phyloP scores from a whole-genome alignment of 2,329 filamentous ascomycete species.

The Fusarium armeniacum region DNA sequence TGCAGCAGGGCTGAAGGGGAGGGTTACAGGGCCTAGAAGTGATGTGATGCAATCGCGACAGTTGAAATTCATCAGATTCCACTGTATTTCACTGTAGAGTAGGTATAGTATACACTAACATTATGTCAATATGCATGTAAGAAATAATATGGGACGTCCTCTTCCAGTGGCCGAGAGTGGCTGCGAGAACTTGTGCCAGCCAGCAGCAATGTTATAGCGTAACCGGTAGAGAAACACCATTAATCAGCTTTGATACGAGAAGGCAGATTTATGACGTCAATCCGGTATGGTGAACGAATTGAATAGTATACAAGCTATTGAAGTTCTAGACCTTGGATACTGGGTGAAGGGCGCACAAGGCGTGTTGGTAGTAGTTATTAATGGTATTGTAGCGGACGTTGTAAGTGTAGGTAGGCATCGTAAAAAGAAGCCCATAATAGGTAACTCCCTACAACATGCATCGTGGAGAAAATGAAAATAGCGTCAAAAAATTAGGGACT shows the following conservation, averaged over 20 bases:
- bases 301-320: neutral
- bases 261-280: constrained; percentile 16
- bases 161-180: constrained; percentile 24
- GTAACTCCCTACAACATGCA: neutral
- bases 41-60: constrained; percentile 30
- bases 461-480: constrained; percentile 26
- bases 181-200: constrained; percentile 26
- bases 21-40: constrained; percentile 35
- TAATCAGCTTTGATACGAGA: constrained; percentile 9
- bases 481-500: constrained; percentile 37
- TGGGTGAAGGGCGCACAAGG: constrained; percentile 4
- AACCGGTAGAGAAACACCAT: constrained; percentile 9
- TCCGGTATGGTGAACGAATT: neutral
- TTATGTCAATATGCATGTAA: constrained; percentile 24
- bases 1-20: constrained; percentile 50
- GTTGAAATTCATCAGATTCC: constrained; percentile 24
- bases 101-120: neutral
- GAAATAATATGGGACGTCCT: constrained; percentile 8
- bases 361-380: constrained; percentile 3
- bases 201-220: neutral
- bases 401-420: neutral
- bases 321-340: constrained; percentile 10
- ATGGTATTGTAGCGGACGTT: neutral
- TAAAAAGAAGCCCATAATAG: neutral
- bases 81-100: constrained; percentile 7